Evolutionary conservation across 2,329 filamentous ascomycete genomes (phyloP), one percentile per base, ranked within the genome.

Genomic region (Apiospora phragmitis): DNA sequence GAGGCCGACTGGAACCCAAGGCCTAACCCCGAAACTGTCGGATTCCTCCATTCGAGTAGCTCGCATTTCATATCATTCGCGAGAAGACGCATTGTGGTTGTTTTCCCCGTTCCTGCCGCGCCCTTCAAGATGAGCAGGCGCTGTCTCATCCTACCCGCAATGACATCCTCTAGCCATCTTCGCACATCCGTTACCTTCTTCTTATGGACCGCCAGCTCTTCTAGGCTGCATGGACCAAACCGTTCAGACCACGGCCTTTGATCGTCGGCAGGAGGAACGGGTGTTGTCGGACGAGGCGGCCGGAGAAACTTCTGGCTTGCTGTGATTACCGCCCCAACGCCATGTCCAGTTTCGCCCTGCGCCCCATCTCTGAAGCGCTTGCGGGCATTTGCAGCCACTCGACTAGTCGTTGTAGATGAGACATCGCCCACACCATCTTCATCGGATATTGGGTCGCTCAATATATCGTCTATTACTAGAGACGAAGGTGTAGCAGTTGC

Each of bases 141-240:
- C 84, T 97, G 90, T 71, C 88, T 85, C 80, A 88, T 82, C 47
- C 85, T 84, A 21, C 93, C 93, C 35, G 82, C 80, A 72, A 94
- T 88, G 24, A 94, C 93, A 77, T 91, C 89, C 59, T 93, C 89
- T 43, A 99, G 83, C 95, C 96, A 98, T 71, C 83, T 86, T 71
- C 91, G 89, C 65, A 98, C 95, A 81, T 98, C 95, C 2, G 89
- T 83, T 7, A 98, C 93, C 80, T 99, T 99, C 76, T 90, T 96
- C 84, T 97, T 98, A 81, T 99, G 95, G 24, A 99, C 95, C 0
- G 93, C 95, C 65, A 99, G 85, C 82, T 98, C 95, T 21, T 94
- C 91, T 16, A 98, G 80, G 75, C 88, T 92, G 3, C 80, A 77
- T 0, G 95, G 95, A 2, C 89, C 91, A 80, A 94, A 98, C 75